Conservation (phyloP, 2,329 filamentous ascomycete genomes). For the Diplodia intermedia region DNA sequence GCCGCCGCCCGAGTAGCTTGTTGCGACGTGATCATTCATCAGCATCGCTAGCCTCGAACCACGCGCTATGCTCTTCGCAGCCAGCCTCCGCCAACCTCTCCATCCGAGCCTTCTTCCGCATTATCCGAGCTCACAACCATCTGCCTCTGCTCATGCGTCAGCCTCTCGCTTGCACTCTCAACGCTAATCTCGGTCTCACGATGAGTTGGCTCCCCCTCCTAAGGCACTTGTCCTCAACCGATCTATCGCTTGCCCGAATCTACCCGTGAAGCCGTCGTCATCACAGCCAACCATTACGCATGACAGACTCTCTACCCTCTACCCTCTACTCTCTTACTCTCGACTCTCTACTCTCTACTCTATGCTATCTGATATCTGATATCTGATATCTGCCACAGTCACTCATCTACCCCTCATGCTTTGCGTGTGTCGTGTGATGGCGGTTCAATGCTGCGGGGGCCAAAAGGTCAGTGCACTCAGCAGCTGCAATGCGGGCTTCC, state of each 20-base stretch:
- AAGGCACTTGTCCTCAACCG: neutral
- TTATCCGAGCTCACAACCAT: neutral
- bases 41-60: neutral
- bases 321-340: neutral
- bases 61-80: neutral
- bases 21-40: conserved; percentile 4
- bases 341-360: too few species aligned
- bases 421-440: neutral
- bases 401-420: neutral
- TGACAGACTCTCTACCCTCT: too few species aligned
- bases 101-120: neutral
- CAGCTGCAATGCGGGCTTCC: neutral
- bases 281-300: neutral
- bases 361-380: neutral
- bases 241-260: neutral
- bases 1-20: conserved; percentile 2
- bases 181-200: conserved; percentile 1
- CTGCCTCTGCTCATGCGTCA: neutral
- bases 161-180: neutral
- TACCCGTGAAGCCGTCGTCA: neutral
- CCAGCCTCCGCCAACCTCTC: neutral
- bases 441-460: neutral
- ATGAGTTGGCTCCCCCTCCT: neutral
- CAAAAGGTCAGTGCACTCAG: neutral
- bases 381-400: too few species aligned